Base-by-base conservation (phyloP, 768 basidiomycete genomes). In the Floccularia luteovirens region DNA sequence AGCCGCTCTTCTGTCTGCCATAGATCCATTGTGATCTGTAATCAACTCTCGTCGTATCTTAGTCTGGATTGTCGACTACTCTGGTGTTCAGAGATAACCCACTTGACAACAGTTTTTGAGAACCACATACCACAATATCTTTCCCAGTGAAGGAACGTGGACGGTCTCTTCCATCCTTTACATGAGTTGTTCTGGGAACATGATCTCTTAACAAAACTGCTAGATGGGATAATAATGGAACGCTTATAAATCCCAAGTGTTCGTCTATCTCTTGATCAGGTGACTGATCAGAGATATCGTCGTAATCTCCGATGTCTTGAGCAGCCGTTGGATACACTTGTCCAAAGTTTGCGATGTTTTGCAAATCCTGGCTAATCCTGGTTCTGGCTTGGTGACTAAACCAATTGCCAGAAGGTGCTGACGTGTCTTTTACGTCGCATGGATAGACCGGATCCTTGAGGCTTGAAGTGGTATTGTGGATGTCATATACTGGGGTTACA, bases 131-230 rank as follows among this genome's bases (percentile, higher is more conserved):
- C 43, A 96, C 90, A 24, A 92, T 78, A 57, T 97, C 92, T 50
- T 87, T 90, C 6, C 93, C 94, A 4, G 94, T 97, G 52, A 98
- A 98, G 21, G 89, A 87, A 4, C 79, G 70, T 2, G 83, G 84
- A 57, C 93, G 94, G 1, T 89, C 87, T 20, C 97, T 86, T 41
- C 90, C 88, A 13, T 90, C 90, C 62, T 96, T 96, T 35, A 91
- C 86, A 49, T 96, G 93, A 3, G 78, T 81, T 3, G 83, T 84
- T 36, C 90, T 73, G 4, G 86, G 86, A 1, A 98, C 90, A 51
- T 85, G 84, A 61, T 96, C 92, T 33, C 83, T 75, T 38, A 98
- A 59, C 50, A 86, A 81, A 2, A 94, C 83, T 3, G 91, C 91
- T 28, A 96, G 73, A 58, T 98, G 86, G 19, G 82, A 86, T 34